Evolutionary conservation across 257 asterid genomes (phyloP), one percentile per base, ranked within the genome.

Genomic region (Phtheirospermum japonicum): DNA sequence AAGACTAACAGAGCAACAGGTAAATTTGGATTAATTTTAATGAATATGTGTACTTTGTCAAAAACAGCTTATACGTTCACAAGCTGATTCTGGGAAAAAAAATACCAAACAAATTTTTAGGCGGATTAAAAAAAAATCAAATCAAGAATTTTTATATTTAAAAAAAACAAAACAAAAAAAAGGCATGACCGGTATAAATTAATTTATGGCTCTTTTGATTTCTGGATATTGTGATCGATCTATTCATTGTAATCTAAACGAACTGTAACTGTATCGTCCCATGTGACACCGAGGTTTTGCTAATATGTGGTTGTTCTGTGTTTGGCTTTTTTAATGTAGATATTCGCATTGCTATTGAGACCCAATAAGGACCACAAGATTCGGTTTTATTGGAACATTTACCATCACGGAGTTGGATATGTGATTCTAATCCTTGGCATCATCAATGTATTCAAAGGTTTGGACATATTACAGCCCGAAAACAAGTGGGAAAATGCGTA

Each of bases 351-450:
- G 76, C 71, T 89, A 53, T 61, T 89, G 77, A 82, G 99, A 60
- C 99, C 99, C 0, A 76, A 78, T 12, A 77, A 76, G 87, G 95
- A 85, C 57, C 90, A 89, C 87, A 93, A 87, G 82, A 75, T 66
- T 26, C 79, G 96, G 18, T 54, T 80, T 28, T 89, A 89, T 76
- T 92, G 96, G 97, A 92, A 89, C 43, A 73, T 83, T 67, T 89
- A 86, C 84, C 99, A 87, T 63, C 89, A 87, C 5, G 77, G 78
- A 12, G 7, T 83, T 9, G 99, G 97, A 19, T 93, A 85, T 26
- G 18, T 77, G 8, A 75, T 93, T 45, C 54, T 83, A 32, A 42
- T 77, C 9, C 88, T 93, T 39, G 85, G 87, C 76, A 71, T 87
- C 75, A 20, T 86, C 67, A 93, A 93, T 11, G 83, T 93, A 63